Evolutionary conservation across 306 rosid species (phyloP), one percentile per base, ranked within the genome.

Genomic region (Purshia tridentata): DNA sequence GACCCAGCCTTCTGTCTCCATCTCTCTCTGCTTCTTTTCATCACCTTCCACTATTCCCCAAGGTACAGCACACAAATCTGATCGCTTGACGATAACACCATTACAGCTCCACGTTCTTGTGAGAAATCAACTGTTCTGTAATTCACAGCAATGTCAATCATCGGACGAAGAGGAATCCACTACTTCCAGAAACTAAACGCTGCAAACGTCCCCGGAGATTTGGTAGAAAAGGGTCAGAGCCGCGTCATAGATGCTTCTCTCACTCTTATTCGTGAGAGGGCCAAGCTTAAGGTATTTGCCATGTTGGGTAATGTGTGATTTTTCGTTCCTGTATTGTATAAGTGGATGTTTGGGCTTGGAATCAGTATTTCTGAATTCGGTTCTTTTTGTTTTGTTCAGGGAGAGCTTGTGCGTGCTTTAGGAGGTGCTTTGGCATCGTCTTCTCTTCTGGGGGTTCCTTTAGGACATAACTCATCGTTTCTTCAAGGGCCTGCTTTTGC

Each of bases 401-500:
- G 96, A 71, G 96, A 94, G 83, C 88, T 91, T 29, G 90, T 91
- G 68, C 99, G 99, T 53, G 97, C 97, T 72, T 76, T 91, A 52
- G 99, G 99, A 29, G 99, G 97, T 4, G 78, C 95, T 37, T 19
- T 61, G 47, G 97, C 97, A 40, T 85, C 95, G 4, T 70, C 98
- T n/a, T 81, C 96, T 4, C 93, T 94, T 80, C 91, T 94, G 15
- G 99, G 99, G 54, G 93, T 94, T 76, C 99, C 99, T 61, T 63
- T 94, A 62, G 99, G 99, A 76, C 99, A 94, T 55, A 91, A 94
- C 85, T 94, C 97, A 48, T 94, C 99, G 22, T 94, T 94, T 78
- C 92, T 94, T 73, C 99, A 94, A 80, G 99, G 99, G 41, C 99
- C 99, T 45, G 97, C 97, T 15, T 94, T 94, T 84, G 97, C 97